These are phyloP conservation scores for Microbotryum saponariae DNA, from an alignment of 1,284 basidiomycete genomes.

Conservation along the genomic window DNA sequence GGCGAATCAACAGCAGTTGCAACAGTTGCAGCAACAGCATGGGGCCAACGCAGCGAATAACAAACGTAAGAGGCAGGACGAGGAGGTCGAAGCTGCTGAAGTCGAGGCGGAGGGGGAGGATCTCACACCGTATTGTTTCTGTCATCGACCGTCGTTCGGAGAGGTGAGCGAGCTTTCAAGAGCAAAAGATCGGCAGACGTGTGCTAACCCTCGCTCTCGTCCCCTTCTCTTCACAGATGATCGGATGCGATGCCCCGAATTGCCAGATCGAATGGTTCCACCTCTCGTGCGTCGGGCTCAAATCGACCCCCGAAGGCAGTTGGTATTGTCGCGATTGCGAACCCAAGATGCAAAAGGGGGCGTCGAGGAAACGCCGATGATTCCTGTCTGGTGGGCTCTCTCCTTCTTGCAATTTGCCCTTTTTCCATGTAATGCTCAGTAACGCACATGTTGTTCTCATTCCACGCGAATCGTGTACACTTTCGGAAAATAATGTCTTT, in stretches of 20 bases:
- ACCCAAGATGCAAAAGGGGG: slow-evolving; percentile 15
- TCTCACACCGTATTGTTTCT: slow-evolving; percentile 36
- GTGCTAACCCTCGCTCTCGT: not conserved
- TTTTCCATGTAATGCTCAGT: too few relatives aligned
- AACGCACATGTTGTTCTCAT: too few relatives aligned
- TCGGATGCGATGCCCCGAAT: slow-evolving; percentile 36
- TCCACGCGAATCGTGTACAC: too few relatives aligned
- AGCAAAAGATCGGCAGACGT: too few relatives aligned
- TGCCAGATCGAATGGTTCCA: slow-evolving; percentile 51
- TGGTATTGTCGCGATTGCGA: slow-evolving; percentile 71
- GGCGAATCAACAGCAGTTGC: slow-evolving; percentile 1
- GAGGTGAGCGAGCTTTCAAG: slow-evolving; percentile 25
- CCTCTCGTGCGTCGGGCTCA: slow-evolving; percentile 66
- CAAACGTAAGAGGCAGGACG: slow-evolving; percentile 25
- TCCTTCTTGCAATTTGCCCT: too few relatives aligned
- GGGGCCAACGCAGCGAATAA: slow-evolving; percentile 5
- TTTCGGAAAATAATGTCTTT: too few relatives aligned
- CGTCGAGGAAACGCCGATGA: not conserved
- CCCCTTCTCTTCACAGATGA: slow-evolving; percentile 27
- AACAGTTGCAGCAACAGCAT: not conserved
- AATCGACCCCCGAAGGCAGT: slow-evolving; percentile 59
- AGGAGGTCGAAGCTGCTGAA: slow-evolving; percentile 26
- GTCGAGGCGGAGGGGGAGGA: slow-evolving; percentile 33
- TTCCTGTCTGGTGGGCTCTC: too few relatives aligned
- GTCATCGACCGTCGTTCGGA: slow-evolving; percentile 35